Percentiles rank a stretch among this genome's conserved stretches.
phyloP scores from a whole-genome alignment of 768 basidiomycete species.

The Suillus alpinus region DNA sequence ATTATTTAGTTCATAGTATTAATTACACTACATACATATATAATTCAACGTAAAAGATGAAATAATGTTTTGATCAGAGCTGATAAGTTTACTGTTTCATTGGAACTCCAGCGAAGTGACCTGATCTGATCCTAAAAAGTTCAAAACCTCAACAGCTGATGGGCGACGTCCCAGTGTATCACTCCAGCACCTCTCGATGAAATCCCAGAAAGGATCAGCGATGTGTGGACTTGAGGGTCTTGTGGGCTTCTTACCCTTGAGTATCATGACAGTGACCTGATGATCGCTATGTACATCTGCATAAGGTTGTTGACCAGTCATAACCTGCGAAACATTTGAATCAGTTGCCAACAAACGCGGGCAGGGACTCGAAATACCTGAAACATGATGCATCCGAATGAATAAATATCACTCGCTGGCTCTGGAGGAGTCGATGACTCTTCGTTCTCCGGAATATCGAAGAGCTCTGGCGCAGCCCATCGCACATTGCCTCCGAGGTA shows the following conservation, averaged over 20 bases:
- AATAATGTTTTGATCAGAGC: too few species aligned
- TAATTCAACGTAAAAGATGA: too few species aligned
- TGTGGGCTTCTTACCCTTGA: conserved; percentile 8
- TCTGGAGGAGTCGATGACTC: background rate
- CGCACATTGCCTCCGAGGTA: background rate
- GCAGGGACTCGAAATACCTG: background rate
- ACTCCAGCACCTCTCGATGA: conserved; percentile 1
- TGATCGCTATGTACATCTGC: background rate
- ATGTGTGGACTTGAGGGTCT: conserved; percentile 14
- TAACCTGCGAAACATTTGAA: background rate
- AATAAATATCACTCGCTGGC: background rate
- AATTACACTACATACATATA: too few species aligned
- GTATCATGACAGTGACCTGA: conserved; percentile 23
- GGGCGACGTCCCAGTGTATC: conserved; percentile 14
- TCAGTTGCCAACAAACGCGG: background rate
- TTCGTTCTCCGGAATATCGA: background rate
- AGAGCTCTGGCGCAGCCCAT: conserved; percentile 2
- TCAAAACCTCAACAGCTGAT: conserved; percentile 6
- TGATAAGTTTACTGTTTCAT: too few species aligned
- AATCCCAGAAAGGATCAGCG: conserved; percentile 9
- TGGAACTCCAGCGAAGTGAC: too few species aligned
- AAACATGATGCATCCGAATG: conserved; percentile 4
- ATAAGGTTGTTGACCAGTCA: conserved; percentile 5
- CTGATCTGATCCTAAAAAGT: conserved; percentile 8
- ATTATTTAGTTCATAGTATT: too few species aligned